Base-by-base conservation (phyloP, 352 stramenopile species). In the Phytopythium mirpurense region DNA sequence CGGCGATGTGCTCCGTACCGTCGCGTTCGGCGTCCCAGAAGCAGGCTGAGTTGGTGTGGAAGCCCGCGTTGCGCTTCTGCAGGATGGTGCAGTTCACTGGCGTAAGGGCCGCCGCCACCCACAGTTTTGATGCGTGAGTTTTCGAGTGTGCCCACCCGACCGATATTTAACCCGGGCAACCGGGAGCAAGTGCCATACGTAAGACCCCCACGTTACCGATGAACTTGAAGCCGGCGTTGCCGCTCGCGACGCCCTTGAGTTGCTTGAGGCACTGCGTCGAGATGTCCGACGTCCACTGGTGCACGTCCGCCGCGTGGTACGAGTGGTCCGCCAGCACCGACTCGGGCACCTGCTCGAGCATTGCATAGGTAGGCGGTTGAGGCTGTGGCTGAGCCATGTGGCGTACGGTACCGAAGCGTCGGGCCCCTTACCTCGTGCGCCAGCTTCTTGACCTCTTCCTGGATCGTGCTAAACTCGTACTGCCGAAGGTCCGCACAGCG, bases 31-130 rank as follows among this genome's bases (percentile, higher is more conserved):
- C 75, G 55, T 95, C 83, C 85, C 85, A 95, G 65, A 92, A 92
- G 60, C 83, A 93, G 26, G 85, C 76, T 40, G 83, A 93, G 58
- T 88, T 93, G 60, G 81, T 91, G 68, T 95, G 85, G 56, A 78
- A 91, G 41, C 85, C 83, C 14, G 83, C 78, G 54, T 95, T 95
- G 21, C 83, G 72, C 78, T 95, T 95, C 62, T 95, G 85, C n/a
- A 95, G 63, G 51, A 95, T 80, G 42, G 82, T 83, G 64, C 80
- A 89, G 65, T 95, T 90, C 27, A 93, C 85, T 93, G 67, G 15
- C 1, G 27, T 18, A 1, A 18, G n/a, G 4, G 21, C 23, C n/a
- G 29, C 29, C 5, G 29, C 9, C 29, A 9, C 29, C 52, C 54
- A 56, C 43, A 62, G 27, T 67, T 61, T 69, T 50, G 26, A 37